Percentiles rank a stretch among this genome's conserved stretches.
These are phyloP conservation scores for Globisporangium cylindrosporum DNA, from an alignment of 352 stramenopile genomes.

Conservation along the genomic window DNA sequence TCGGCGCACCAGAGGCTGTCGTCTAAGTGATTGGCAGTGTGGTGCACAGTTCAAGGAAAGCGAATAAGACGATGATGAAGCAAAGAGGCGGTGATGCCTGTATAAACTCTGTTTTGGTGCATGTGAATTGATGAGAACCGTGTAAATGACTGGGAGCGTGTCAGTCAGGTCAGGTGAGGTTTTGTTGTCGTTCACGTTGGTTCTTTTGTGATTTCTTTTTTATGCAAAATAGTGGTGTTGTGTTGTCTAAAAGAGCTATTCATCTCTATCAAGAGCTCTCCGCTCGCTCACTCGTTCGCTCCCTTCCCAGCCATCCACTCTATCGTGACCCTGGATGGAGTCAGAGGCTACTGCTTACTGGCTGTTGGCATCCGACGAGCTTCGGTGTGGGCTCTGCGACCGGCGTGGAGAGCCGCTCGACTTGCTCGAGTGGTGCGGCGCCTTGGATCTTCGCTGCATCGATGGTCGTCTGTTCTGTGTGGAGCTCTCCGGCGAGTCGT, in stretches of 20 bases:
- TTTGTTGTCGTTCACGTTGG: conserved; percentile 3
- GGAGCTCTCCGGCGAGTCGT: not conserved
- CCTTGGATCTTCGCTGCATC: conserved; percentile 23
- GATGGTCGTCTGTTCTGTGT: conserved; percentile 30
- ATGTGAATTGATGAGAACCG: conserved; percentile 1
- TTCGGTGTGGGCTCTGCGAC: conserved; percentile 15
- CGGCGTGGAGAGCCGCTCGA: conserved; percentile 2
- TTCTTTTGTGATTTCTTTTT: not conserved
- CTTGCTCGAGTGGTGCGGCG: conserved; percentile 11
- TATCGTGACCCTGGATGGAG: not conserved
- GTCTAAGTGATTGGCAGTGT: conserved; percentile 39
- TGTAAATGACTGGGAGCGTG: not conserved
- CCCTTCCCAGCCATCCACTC: not conserved
- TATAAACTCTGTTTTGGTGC: conserved; percentile 2
- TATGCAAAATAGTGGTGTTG: conserved; percentile 4
- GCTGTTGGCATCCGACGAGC: conserved; percentile 9
- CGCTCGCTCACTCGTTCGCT: not conserved
- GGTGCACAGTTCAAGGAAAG: not conserved
- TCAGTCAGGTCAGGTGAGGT: not conserved
- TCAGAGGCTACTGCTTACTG: not conserved
- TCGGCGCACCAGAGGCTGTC: conserved; percentile 76
- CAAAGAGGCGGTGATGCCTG: not conserved
- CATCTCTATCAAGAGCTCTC: not conserved
- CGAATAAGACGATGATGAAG: not conserved
- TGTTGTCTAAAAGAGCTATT: conserved; percentile 9